phyloP scores from a whole-genome alignment of 495 filamentous ascomycete genomes.

The Hypoxylon subgilvum region DNA sequence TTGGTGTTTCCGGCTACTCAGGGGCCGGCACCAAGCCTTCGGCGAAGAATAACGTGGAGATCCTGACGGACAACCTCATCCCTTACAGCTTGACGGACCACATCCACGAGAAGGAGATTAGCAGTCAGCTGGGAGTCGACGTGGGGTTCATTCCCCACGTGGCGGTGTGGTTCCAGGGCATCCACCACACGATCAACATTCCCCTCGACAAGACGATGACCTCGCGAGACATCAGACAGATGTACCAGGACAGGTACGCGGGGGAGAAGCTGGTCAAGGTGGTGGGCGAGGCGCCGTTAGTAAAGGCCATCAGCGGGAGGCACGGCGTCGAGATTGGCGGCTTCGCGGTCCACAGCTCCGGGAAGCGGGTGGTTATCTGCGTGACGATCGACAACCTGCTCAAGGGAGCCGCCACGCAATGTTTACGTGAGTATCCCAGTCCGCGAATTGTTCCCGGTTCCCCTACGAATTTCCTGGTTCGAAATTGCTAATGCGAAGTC shows the following conservation, averaged over 20 bases:
- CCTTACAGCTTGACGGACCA: constrained; percentile 93
- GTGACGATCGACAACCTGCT: constrained; percentile 97
- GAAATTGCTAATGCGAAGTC: constrained; percentile 28
- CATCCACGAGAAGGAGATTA: constrained; percentile 94
- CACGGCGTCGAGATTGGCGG: constrained; percentile 96
- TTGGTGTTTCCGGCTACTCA: constrained; percentile 95
- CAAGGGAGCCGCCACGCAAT: constrained; percentile 96
- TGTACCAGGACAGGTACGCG: constrained; percentile 96
- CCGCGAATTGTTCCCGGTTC: too few species aligned
- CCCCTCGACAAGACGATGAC: constrained; percentile 84
- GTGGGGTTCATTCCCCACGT: constrained; percentile 95
- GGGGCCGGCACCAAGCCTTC: constrained; percentile 95
- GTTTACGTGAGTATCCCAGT: constrained; percentile 71
- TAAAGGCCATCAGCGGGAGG: constrained; percentile 87
- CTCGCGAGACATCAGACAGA: constrained; percentile 87
- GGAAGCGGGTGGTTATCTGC: constrained; percentile 90
- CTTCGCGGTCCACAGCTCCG: constrained; percentile 86
- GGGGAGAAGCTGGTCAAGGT: constrained; percentile 94
- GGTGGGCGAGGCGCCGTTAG: constrained; percentile 81
- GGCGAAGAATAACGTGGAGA: constrained; percentile 92
- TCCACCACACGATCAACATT: constrained; percentile 89
- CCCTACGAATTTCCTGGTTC: not conserved
- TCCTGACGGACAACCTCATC: constrained; percentile 87
- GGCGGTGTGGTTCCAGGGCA: constrained; percentile 96
- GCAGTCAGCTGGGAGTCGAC: constrained; percentile 72